Evolutionary conservation across 2,329 filamentous ascomycete species (phyloP).

Genomic region (Diaporthe nobilis): DNA sequence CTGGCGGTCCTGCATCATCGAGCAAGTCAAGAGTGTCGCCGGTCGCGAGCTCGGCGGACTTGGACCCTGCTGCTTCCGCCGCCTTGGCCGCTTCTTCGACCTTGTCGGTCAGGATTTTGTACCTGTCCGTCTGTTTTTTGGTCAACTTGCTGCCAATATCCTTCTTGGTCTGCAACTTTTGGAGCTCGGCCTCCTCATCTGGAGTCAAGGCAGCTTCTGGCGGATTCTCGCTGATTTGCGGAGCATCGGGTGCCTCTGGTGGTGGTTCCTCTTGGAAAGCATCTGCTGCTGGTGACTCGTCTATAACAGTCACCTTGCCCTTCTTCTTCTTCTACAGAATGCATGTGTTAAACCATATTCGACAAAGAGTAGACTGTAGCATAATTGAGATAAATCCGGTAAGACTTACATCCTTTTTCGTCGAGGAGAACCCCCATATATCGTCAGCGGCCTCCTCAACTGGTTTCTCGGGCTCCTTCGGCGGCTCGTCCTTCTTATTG

Average conservation of each 20-base stretch:
- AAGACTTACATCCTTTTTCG: constrained; percentile 42
- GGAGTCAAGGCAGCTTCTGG: constrained; percentile 38
- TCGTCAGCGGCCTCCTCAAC: constrained; percentile 44
- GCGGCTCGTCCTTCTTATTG: constrained; percentile 49
- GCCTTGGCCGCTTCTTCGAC: constrained; percentile 33
- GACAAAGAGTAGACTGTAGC: neutral
- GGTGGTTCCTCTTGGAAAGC: constrained; percentile 30
- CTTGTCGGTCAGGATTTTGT: constrained; percentile 36
- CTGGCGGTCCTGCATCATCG: neutral
- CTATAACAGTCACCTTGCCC: constrained; percentile 43
- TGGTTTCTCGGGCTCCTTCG: constrained; percentile 40
- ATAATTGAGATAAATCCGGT: neutral
- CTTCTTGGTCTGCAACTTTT: constrained; percentile 42
- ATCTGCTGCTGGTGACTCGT: constrained; percentile 41
- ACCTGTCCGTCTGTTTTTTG: constrained; percentile 36
- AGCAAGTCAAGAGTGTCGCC: neutral
- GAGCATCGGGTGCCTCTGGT: neutral
- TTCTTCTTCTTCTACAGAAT: constrained; percentile 48
- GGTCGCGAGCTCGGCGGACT: constrained; percentile 3
- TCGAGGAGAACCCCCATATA: constrained; percentile 38
- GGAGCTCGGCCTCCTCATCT: constrained; percentile 52
- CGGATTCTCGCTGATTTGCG: neutral
- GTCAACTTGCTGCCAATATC: constrained; percentile 33
- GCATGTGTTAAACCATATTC: neutral
- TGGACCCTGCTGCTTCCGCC: constrained; percentile 19